Evolutionary conservation across 179 eudicot genomes (phyloP).

Genomic region (Beta lomatogona): DNA sequence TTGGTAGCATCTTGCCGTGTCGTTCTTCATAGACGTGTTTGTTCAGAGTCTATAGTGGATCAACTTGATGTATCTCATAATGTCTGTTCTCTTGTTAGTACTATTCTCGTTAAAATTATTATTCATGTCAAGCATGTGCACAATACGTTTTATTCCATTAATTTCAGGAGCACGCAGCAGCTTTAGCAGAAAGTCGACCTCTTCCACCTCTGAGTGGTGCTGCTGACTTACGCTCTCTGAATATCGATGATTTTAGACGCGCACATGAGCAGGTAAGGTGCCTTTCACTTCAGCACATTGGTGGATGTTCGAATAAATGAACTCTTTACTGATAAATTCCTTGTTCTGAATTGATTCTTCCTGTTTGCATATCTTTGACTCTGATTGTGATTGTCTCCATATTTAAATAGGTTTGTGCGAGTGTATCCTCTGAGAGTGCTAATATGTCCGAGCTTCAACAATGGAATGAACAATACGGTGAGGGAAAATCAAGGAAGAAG

Average conservation of each 20-base stretch:
- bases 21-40: neutral
- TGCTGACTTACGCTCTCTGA: slow-evolving; percentile 72
- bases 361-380: neutral
- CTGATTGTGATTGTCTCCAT: neutral
- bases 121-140: neutral
- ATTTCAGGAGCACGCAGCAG: slow-evolving; percentile 65
- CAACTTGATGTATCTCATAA: too few relatives aligned
- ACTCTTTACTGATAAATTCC: neutral
- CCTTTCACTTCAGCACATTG: neutral
- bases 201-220: slow-evolving; percentile 69
- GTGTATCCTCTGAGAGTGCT: slow-evolving; percentile 78
- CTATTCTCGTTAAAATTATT: neutral
- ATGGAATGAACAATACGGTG: slow-evolving; percentile 92
- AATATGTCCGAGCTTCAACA: slow-evolving; percentile 89
- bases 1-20: neutral
- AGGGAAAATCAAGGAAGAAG: slow-evolving; percentile 84
- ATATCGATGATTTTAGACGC: slow-evolving; percentile 66
- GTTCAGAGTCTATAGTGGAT: neutral
- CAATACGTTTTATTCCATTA: slow-evolving; percentile 9
- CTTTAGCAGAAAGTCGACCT: slow-evolving; percentile 64
- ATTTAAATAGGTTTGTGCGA: slow-evolving; percentile 69
- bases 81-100: neutral
- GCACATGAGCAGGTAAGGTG: slow-evolving; percentile 77
- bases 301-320: neutral
- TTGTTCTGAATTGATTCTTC: neutral